Evolutionary conservation across 441 rosid species (phyloP), one percentile per base, ranked within the genome.

Genomic region (Manihot esculenta): DNA sequence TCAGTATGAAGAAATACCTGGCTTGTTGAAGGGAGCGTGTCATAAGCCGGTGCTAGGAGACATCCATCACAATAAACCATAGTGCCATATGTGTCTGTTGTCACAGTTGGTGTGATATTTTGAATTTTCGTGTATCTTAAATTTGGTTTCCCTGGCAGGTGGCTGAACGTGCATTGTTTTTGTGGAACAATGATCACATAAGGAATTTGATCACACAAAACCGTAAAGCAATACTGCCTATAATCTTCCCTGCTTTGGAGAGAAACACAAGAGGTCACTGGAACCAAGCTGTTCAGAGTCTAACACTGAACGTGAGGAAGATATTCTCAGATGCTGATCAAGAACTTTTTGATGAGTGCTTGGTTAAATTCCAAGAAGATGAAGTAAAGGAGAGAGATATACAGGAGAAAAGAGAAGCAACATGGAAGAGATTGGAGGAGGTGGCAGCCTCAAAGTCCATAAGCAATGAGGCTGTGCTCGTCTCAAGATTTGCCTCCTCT

Each of bases 171-270:
- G 92, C 97, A n/a, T 67, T 93, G 75, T 89, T 89, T 79, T 83
- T 93, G 73, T 93, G 96, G 98, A 89, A 89, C 84, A 93, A 93
- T 51, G 98, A 93, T 66, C 96, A 89, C 82, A 86, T 93, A 75
- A 79, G 93, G 77, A 87, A 88, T 77, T 64, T 89, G 78, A 87
- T 91, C 69, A 88, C 78, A 15, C 88, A 85, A 79, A 87, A 93
- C 72, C 78, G 80, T 3, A 78, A 68, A 68, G 91, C 86, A 74
- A 86, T 91, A 62, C 79, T 93, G 70, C 97, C 96, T 24, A 81
- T 93, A 56, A 84, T 91, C 74, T 86, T 91, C 79, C 96, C 97
- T 45, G 89, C 96, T 38, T 58, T 91, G 79, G 98, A 93, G 78
- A 86, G 87, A 76, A 91, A 87, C 76, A 85, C 89, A 7, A 59